Conservation (phyloP, 129 eudicot species). For the Artemisia tridentata region DNA sequence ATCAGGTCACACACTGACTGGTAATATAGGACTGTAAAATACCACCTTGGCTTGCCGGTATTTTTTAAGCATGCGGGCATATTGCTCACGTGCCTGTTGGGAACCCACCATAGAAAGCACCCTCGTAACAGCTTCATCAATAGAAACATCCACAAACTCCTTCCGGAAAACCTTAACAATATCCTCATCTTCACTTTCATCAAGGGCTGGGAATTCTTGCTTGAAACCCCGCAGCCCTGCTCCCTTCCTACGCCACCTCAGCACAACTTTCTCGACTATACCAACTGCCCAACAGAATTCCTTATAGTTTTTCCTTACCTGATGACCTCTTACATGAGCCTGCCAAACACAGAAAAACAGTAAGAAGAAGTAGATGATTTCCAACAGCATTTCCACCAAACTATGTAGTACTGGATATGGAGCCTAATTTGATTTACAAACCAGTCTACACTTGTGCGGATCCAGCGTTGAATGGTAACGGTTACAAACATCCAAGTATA, state of each 20-base stretch:
- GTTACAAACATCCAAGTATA: too few relatives aligned
- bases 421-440: background rate
- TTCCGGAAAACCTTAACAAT: conserved; percentile 71
- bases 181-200: conserved; percentile 77
- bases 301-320: conserved; percentile 68
- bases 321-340: conserved; percentile 98
- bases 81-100: conserved; percentile 86
- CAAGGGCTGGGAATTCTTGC: conserved; percentile 44
- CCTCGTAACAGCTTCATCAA: conserved; percentile 80
- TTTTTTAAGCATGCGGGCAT: conserved; percentile 75
- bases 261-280: conserved; percentile 74
- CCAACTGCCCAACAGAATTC: conserved; percentile 95
- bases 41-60: conserved; percentile 77
- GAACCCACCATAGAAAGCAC: conserved; percentile 87
- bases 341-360: conserved; percentile 29
- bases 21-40: conserved; percentile 10
- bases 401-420: background rate
- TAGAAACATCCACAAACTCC: conserved; percentile 67
- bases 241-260: conserved; percentile 95
- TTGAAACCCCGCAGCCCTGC: conserved; percentile 80
- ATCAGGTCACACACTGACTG: background rate
- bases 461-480: background rate
- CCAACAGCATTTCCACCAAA: background rate
- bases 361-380: conserved; percentile 13
- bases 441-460: background rate